Conservation (phyloP, 441 rosid genomes). For the Jatropha podagrica region DNA sequence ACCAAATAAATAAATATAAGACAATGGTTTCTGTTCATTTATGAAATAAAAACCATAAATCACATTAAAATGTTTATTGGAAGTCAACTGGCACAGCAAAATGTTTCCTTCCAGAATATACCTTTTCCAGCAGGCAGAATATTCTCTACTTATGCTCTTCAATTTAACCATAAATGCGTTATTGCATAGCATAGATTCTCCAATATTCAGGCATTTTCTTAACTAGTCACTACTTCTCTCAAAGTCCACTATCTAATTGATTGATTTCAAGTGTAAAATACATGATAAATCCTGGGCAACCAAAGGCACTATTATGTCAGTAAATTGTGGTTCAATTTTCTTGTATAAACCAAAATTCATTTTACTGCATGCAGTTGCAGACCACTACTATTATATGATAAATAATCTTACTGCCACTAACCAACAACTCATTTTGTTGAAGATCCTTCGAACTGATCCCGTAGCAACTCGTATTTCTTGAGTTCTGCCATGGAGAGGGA, state of each 20-base stretch:
- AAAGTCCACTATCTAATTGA: not conserved
- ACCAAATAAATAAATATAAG: no score
- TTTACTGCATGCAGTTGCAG: not conserved
- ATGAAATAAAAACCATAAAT: no score
- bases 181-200: not conserved
- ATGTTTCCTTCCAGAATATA: not conserved
- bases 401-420: conserved; percentile 3
- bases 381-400: not conserved
- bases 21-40: no score
- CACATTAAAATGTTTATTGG: no score
- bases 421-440: conserved; percentile 39
- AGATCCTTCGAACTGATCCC: conserved; percentile 76
- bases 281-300: not conserved
- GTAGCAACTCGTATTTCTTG: conserved; percentile 74
- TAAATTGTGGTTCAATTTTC: not conserved
- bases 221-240: not conserved
- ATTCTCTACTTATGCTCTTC: not conserved
- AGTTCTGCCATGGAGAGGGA: conserved; percentile 89
- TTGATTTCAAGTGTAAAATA: no score
- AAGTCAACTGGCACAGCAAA: no score
- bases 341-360: not conserved
- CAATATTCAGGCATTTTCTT: not conserved
- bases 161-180: not conserved
- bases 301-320: not conserved
- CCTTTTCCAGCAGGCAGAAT: not conserved